Conservation (phyloP, 441 rosid genomes). For the Aquilaria agallochum region DNA sequence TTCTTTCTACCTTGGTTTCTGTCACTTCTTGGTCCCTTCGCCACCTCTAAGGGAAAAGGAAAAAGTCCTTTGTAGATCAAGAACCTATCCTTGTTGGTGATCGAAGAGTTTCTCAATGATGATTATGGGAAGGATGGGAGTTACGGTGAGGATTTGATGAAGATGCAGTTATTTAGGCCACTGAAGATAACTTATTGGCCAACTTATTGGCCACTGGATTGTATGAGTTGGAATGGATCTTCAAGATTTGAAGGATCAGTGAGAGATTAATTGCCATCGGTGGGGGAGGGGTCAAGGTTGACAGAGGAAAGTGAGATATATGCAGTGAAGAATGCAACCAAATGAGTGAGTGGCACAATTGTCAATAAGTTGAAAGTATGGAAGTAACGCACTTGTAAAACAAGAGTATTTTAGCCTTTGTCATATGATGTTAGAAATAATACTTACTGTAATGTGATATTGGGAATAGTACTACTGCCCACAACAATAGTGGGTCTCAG, state of each 20-base stretch:
- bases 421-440: no score
- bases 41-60: conserved; percentile 37
- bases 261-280: conserved; percentile 19
- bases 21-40: conserved; percentile 30
- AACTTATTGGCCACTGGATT: conserved; percentile 27
- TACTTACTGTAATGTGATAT: no score
- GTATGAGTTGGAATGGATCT: conserved; percentile 20
- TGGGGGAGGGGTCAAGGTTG: conserved; percentile 20
- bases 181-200: conserved; percentile 14
- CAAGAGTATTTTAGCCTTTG: no score
- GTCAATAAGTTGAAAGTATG: no score
- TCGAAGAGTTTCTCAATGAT: conserved; percentile 51
- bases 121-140: conserved; percentile 36
- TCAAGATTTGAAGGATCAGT: conserved; percentile 24
- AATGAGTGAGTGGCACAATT: no score
- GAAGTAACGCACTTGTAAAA: no score
- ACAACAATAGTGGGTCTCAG: no score
- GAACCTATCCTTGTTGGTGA: conserved; percentile 35
- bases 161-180: conserved; percentile 25
- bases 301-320: conserved; percentile 28
- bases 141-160: conserved; percentile 20
- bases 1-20: conserved; percentile 45
- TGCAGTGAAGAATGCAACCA: conserved; percentile 15
- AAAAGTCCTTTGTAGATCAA: conserved; percentile 51
- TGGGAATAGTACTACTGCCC: no score